Conservation (phyloP, 2,329 filamentous ascomycete genomes). For the Aspergillus aculeatinus region DNA sequence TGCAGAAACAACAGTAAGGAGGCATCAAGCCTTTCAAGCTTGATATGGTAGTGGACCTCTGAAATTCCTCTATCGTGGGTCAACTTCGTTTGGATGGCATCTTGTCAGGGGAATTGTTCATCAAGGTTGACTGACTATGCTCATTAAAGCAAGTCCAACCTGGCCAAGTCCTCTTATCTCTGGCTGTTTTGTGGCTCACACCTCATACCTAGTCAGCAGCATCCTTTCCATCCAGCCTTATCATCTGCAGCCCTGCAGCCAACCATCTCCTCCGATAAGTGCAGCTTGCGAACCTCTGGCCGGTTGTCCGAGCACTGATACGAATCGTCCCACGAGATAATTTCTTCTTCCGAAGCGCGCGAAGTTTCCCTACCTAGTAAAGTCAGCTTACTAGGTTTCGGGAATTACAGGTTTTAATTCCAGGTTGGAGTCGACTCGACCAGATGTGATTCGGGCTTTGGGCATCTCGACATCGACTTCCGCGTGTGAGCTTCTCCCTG, state of each 20-base stretch:
- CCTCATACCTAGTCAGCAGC: background rate
- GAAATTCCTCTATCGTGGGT: too few species aligned
- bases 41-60: background rate
- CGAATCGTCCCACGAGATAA: background rate
- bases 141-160: background rate
- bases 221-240: background rate
- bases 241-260: background rate
- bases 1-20: background rate
- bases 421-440: background rate
- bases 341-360: background rate
- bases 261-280: background rate
- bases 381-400: background rate
- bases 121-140: background rate
- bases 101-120: background rate
- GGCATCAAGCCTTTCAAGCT: background rate
- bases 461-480: background rate
- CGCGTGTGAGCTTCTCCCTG: background rate
- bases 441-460: background rate
- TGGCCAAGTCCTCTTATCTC: background rate
- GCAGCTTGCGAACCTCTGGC: background rate
- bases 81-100: background rate
- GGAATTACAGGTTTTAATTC: background rate
- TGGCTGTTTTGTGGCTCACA: background rate
- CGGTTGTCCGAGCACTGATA: background rate
- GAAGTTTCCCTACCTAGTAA: conserved; percentile 7